Evolutionary conservation across 139 green algal species (phyloP), one percentile per base, ranked within the genome.

Genomic region (Monoraphidium neglectum): DNA sequence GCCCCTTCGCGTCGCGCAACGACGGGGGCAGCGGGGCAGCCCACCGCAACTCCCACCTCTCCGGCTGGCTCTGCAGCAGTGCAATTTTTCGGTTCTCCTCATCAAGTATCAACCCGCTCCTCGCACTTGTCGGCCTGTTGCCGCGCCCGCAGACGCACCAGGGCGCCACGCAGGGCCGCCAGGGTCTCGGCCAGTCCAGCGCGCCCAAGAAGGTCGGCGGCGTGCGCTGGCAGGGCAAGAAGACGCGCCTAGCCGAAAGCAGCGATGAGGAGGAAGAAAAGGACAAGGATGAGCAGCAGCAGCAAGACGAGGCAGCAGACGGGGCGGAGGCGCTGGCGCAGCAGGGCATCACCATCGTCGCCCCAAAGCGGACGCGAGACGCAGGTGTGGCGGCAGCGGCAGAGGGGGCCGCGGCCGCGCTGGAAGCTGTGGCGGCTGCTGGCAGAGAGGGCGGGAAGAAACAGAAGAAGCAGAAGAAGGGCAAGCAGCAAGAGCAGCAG

Each of bases 171-270:
- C 83, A 90, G 53, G 90, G 91, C 37, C 88, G 88, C 57, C 85
- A 92, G 67, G 93, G 93, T 15, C 75, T 97, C 76, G 93, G 93
- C 2, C 83, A 89, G 1, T 77, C 75, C 32, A 71, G 60, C 53
- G 83, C 88, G 84, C 92, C 90, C 2, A 97, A 93, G 68, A 96
- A 96, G 77, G 91, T 97, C 33, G 93, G 82, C 1, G 93, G 93
- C 8, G 89, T 82, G 0, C 78, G 84, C 16, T 97, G 93, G 92
- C 72, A 78, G 40, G 93, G 93, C n/a, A 95, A 73, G 43, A 96
- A 94, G 72, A 92, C 74, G n/a, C 82, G 74, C 28, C 69, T 96
- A 10, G 79, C 28, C 16, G 82, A 77, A 28, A 79, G 85, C 43
- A 76, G 77, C 54, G 86, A 96, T 2, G 89, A 84, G 4, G 81